A percentile compares a stretch with the other conserved stretches of the same genome.
phyloP scores from a whole-genome alignment of 2,329 filamentous ascomycete species.

The Penicillium sp. region DNA sequence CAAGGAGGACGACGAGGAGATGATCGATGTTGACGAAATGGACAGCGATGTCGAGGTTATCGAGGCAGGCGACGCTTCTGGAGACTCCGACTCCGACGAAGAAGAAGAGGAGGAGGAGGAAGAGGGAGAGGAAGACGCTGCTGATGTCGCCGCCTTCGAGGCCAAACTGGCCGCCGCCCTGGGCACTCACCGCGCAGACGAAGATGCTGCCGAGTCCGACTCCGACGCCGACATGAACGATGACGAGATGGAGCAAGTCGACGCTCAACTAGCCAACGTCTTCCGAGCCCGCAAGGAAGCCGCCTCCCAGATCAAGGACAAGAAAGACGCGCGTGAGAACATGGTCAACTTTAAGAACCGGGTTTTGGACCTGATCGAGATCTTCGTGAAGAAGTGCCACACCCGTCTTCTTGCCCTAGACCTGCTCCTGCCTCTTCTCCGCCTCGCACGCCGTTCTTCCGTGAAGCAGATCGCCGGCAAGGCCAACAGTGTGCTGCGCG shows the following conservation, averaged over 20 bases:
- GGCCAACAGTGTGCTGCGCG: slow-evolving; percentile 67
- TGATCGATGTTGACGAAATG: slow-evolving; percentile 48
- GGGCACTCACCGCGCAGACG: slow-evolving; percentile 62
- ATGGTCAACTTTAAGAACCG: slow-evolving; percentile 95
- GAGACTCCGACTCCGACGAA: slow-evolving; percentile 31
- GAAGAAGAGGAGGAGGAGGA: slow-evolving; percentile 42
- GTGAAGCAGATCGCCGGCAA: slow-evolving; percentile 74
- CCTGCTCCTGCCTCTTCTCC: slow-evolving; percentile 72
- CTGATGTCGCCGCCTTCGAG: slow-evolving; percentile 64
- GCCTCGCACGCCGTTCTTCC: slow-evolving; percentile 71
- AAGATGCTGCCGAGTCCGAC: slow-evolving; percentile 60
- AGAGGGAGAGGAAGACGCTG: slow-evolving; percentile 47
- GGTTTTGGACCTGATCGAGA: slow-evolving; percentile 80
- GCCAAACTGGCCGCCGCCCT: slow-evolving; percentile 75
- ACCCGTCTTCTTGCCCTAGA: slow-evolving; percentile 65
- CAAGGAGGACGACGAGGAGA: slow-evolving; percentile 47
- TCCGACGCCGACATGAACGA: slow-evolving; percentile 91
- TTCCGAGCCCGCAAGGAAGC: slow-evolving; percentile 74
- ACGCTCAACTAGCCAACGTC: slow-evolving; percentile 77
- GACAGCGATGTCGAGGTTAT: slow-evolving; percentile 42
- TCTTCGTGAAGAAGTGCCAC: slow-evolving; percentile 79
- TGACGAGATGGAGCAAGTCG: slow-evolving; percentile 89
- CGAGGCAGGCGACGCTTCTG: slow-evolving; percentile 28
- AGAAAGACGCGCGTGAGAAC: slow-evolving; percentile 81
- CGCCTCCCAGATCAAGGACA: slow-evolving; percentile 73